These are phyloP conservation scores for Dactylis glomerata DNA, from an alignment of 176 grass and related monocot species.

Conservation along the genomic window DNA sequence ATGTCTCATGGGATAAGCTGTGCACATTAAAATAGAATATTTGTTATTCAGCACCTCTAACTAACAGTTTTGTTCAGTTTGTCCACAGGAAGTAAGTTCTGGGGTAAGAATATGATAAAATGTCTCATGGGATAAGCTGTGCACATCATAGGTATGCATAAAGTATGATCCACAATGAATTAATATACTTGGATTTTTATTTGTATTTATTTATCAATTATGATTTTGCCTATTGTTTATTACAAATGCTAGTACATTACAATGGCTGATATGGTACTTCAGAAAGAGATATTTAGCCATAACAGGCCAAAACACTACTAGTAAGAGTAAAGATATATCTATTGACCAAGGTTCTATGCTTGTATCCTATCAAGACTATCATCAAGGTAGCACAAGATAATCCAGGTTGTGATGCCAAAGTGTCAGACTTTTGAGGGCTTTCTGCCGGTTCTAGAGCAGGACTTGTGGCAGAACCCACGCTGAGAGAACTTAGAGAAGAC, in stretches of 20 bases:
- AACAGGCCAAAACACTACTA: constrained; percentile 3
- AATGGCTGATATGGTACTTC: not conserved
- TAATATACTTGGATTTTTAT: no score
- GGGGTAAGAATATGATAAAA: not conserved
- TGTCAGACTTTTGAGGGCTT: constrained; percentile 34
- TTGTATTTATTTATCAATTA: constrained; percentile 7
- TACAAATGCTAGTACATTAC: not conserved
- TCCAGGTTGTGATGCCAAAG: constrained; percentile 8
- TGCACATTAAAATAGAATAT: no score
- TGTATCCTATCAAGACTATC: constrained; percentile 17
- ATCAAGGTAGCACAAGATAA: constrained; percentile 27
- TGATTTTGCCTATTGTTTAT: not conserved
- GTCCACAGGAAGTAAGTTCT: constrained; percentile 37
- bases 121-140: not conserved
- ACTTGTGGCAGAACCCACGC: constrained; percentile 18
- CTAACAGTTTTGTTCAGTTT: constrained; percentile 18
- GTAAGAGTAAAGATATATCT: constrained; percentile 19
- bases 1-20: not conserved
- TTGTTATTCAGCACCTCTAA: not conserved
- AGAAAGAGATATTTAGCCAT: not conserved
- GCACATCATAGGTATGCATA: not conserved
- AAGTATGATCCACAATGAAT: not conserved
- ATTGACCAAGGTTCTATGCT: constrained; percentile 21
- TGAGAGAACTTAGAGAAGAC: constrained; percentile 33
- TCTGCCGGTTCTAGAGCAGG: constrained; percentile 36